A percentile compares a stretch with the other conserved stretches of the same genome.
Evolutionary conservation across 371 early-diverging fungal genomes (phyloP).

Genomic region (Rhizomucor pusillus): DNA sequence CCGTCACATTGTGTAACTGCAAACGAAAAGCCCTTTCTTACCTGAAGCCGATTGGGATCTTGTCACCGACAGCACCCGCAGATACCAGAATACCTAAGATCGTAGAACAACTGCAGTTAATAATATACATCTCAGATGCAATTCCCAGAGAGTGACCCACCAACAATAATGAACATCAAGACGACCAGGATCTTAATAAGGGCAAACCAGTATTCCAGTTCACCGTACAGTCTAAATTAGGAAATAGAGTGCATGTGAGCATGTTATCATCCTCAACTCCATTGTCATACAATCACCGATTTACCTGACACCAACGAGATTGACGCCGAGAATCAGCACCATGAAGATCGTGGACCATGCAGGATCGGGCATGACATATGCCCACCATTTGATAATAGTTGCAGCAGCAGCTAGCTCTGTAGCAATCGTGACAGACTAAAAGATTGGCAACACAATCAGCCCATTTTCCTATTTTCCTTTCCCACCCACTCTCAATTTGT

Average conservation of each 20-base stretch:
- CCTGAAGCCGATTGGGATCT: conserved; percentile 54
- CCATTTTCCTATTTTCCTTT: no score
- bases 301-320: conserved; percentile 18
- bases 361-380: conserved; percentile 43
- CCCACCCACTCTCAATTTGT: no score
- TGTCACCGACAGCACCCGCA: conserved; percentile 62
- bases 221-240: conserved; percentile 50
- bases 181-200: conserved; percentile 66
- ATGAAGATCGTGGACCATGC: conserved; percentile 58
- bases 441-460: no score
- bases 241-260: not conserved
- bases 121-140: not conserved
- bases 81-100: conserved; percentile 50
- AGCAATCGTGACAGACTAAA: conserved; percentile 65
- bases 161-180: conserved; percentile 61
- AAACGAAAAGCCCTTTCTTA: not conserved
- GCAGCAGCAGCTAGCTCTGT: conserved; percentile 74
- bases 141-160: not conserved
- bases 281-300: not conserved
- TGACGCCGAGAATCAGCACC: conserved; percentile 32
- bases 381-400: conserved; percentile 74
- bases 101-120: not conserved
- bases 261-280: not conserved
- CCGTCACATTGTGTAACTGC: not conserved
- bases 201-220: conserved; percentile 75